A percentile compares a stretch with the other conserved stretches of the same genome.
Conservation (phyloP, 1,284 basidiomycete genomes). For the Fomitopsis schrenkii region DNA sequence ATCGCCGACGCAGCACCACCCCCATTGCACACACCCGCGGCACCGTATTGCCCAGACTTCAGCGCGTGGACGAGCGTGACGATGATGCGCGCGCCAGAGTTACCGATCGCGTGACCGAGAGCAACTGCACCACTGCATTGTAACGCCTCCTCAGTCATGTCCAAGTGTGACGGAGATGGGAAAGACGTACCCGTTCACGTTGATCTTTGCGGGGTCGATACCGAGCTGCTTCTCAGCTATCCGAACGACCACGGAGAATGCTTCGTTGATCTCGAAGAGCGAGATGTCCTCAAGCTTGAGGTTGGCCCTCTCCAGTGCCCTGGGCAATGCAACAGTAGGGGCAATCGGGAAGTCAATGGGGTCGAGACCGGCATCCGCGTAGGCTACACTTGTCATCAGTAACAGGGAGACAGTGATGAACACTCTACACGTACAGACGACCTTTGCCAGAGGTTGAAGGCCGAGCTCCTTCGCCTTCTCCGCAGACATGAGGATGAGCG, state of each 20-base stretch:
- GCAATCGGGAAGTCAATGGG: conserved; percentile 98
- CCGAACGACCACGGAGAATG: conserved; percentile 93
- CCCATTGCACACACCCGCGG: conserved; percentile 97
- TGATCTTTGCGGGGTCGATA: conserved; percentile 87
- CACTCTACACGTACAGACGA: conserved; percentile 65
- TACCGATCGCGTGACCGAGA: conserved; percentile 94
- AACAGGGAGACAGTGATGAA: conserved; percentile 7
- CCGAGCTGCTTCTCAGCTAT: conserved; percentile 88
- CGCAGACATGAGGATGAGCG: conserved; percentile 90
- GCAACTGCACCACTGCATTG: conserved; percentile 80
- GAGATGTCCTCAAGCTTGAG: conserved; percentile 84
- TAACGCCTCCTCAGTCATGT: conserved; percentile 2
- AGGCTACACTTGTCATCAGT: conserved; percentile 55
- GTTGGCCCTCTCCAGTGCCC: conserved; percentile 86
- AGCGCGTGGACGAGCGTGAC: conserved; percentile 92
- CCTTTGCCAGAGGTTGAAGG: conserved; percentile 85
- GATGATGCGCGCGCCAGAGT: conserved; percentile 92
- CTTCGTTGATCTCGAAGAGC: conserved; percentile 97
- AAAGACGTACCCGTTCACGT: conserved; percentile 75
- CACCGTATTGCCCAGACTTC: conserved; percentile 94
- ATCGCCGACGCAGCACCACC: conserved; percentile 92
- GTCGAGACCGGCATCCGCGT: conserved; percentile 94
- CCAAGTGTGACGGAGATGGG: background rate
- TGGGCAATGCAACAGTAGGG: conserved; percentile 88
- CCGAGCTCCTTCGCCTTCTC: conserved; percentile 88